phyloP scores from a whole-genome alignment of 805 yeast species.

The Schwanniomyces sp. region DNA sequence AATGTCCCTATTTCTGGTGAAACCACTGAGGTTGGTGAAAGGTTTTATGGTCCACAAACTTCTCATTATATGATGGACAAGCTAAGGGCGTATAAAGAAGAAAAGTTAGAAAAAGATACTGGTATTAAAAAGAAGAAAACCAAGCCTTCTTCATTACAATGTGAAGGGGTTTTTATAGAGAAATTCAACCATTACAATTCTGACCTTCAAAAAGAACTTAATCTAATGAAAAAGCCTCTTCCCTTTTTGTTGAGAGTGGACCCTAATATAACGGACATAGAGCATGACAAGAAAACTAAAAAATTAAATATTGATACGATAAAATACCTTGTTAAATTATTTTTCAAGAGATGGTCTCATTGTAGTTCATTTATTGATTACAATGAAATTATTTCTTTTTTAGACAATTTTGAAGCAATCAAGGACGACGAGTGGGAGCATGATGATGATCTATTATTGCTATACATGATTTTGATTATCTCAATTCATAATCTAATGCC shows the following conservation, averaged over 20 bases:
- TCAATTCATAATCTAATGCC: slow-evolving; percentile 39
- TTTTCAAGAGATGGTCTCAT: slow-evolving; percentile 40
- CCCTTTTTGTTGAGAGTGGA: slow-evolving; percentile 22
- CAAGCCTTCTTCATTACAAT: neutral
- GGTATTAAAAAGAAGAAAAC: slow-evolving; percentile 1
- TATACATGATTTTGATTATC: slow-evolving; percentile 44
- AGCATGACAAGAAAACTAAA: slow-evolving; percentile 11
- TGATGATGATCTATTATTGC: slow-evolving; percentile 48
- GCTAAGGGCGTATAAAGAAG: slow-evolving; percentile 13
- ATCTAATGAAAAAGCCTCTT: slow-evolving; percentile 29
- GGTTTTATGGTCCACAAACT: slow-evolving; percentile 54
- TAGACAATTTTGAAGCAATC: slow-evolving; percentile 31
- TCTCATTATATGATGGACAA: slow-evolving; percentile 46
- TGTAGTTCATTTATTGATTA: slow-evolving; percentile 42
- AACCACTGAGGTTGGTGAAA: slow-evolving; percentile 39
- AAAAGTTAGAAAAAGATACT: neutral
- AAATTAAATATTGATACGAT: slow-evolving; percentile 32
- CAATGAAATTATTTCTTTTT: slow-evolving; percentile 31
- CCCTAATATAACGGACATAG: slow-evolving; percentile 16
- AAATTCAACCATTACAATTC: neutral
- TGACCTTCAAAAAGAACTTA: slow-evolving; percentile 3
- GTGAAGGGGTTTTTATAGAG: neutral
- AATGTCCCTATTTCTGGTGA: slow-evolving; percentile 29
- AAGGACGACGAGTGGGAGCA: slow-evolving; percentile 43
- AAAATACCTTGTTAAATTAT: slow-evolving; percentile 35